Evolutionary conservation across 495 filamentous ascomycete species (phyloP).

Genomic region (Ramalina peruviana): DNA sequence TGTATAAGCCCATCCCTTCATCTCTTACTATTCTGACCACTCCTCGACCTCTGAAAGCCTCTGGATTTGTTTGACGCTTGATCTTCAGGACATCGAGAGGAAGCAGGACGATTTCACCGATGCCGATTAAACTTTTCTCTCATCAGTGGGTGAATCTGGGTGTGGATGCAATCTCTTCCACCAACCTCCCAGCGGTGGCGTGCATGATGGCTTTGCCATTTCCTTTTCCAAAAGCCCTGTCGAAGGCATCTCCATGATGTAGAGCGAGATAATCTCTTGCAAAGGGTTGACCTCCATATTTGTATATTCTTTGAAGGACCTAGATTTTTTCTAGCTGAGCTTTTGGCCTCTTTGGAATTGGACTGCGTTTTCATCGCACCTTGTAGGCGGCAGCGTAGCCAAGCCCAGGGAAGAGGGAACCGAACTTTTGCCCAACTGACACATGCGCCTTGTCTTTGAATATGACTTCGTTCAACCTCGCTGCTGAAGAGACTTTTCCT

Average conservation of each 20-base stretch:
- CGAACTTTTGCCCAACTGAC: constrained; percentile 58
- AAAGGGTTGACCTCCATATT: constrained; percentile 96
- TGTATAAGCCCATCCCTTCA: constrained; percentile 91
- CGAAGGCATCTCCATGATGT: constrained; percentile 71
- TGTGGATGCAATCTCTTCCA: background rate
- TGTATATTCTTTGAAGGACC: constrained; percentile 92
- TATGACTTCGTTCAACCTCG: constrained; percentile 72
- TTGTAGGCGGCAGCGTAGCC: constrained; percentile 98
- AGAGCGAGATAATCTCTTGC: constrained; percentile 77
- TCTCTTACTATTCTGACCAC: constrained; percentile 79
- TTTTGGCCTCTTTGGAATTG: background rate
- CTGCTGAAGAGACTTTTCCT: constrained; percentile 44
- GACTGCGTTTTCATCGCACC: constrained; percentile 30
- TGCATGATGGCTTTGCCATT: constrained; percentile 97
- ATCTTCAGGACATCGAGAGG: constrained; percentile 98
- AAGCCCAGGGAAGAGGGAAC: constrained; percentile 90
- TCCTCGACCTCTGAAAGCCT: constrained; percentile 90
- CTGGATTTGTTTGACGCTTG: constrained; percentile 98
- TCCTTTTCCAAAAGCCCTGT: constrained; percentile 82
- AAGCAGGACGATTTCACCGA: constrained; percentile 90
- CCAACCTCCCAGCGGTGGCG: constrained; percentile 82
- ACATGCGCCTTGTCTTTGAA: constrained; percentile 82
- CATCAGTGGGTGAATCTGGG: too few relatives aligned
- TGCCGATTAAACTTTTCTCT: constrained; percentile 63
- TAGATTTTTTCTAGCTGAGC: constrained; percentile 12